Evolutionary conservation across 192 early-diverging fungal species (phyloP).

Genomic region (Coemansia sp.): DNA sequence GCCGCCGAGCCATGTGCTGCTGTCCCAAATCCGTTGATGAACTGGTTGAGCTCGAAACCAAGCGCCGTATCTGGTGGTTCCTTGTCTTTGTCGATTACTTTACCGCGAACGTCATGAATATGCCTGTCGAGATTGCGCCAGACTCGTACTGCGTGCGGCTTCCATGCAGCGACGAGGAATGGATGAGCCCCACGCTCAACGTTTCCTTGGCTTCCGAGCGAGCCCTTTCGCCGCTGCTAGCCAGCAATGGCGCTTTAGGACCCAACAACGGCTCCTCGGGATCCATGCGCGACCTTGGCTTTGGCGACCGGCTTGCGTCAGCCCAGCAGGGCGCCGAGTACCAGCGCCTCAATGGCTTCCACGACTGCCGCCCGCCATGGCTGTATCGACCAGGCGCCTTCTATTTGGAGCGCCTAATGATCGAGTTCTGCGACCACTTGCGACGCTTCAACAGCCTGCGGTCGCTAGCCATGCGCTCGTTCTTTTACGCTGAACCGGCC

Average conservation of each 20-base stretch:
- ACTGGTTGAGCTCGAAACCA: slow-evolving; percentile 40
- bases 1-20: slow-evolving; percentile 16
- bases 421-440: slow-evolving; percentile 57
- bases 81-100: slow-evolving; percentile 57
- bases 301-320: slow-evolving; percentile 29
- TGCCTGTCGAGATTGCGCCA: slow-evolving; percentile 53
- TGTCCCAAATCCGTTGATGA: slow-evolving; percentile 33
- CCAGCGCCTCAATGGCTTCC: slow-evolving; percentile 44
- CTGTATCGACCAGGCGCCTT: slow-evolving; percentile 47
- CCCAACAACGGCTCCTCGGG: too few species aligned
- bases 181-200: slow-evolving; percentile 35
- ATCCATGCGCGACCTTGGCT: slow-evolving; percentile 35
- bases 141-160: slow-evolving; percentile 57
- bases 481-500: slow-evolving; percentile 46
- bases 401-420: slow-evolving; percentile 55
- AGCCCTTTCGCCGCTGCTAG: not conserved
- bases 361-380: slow-evolving; percentile 56
- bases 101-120: slow-evolving; percentile 57
- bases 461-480: slow-evolving; percentile 45
- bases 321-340: slow-evolving; percentile 39
- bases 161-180: slow-evolving; percentile 56
- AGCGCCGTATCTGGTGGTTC: slow-evolving; percentile 57
- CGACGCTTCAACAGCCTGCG: slow-evolving; percentile 54
- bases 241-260: not conserved
- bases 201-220: not conserved